Base-by-base conservation (phyloP, 108 stramenopile genomes). In the Skeletonema menzelii region DNA sequence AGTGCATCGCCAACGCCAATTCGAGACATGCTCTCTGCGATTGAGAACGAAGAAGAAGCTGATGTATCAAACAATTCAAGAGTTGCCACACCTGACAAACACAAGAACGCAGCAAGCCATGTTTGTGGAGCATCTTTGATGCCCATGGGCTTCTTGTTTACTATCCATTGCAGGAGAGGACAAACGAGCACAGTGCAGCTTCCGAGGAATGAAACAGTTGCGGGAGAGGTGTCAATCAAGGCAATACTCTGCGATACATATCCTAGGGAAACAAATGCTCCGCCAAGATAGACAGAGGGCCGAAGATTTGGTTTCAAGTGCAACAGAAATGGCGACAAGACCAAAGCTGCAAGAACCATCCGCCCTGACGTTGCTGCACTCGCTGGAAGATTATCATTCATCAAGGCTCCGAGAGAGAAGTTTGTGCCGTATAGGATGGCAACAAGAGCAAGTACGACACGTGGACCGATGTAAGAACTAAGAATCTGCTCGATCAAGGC, bases 351-450 rank as follows among this genome's bases (percentile, higher is more conserved):
- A 5, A 84, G 28, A 1, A 84, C 59, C 65, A 84, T 71, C 17
- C 83, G 62, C 27, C 55, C 30, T 4, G 79, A 80, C 3, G 83
- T 84, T 28, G 76, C 77, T 20, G 79, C 77, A 1, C 59, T 56
- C 4, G 83, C 75, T 22, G 83, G 83, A 12, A 84, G 59, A 59
- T 57, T 55, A 35, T 84, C 79, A 40, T 79, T 79, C 83, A 84
- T 84, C 3, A 84, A 55, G 4, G 70, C 65, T 2, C 83, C 83
- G 2, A 84, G 55, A 4, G 83, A 63, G 46, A 84, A 84, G 42
- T 84, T 84, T 15, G 83, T 84, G 3, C 59, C 83, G 60, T 84
- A 84, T 5, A 84, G 69, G 8, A 84, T 65, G 12, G 78, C 67
- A 14, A 70, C 77, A 12, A 68, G 37, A 15, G 68, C 77, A 11